Conservation (phyloP, 495 filamentous ascomycete genomes). For the Podospora sp. region DNA sequence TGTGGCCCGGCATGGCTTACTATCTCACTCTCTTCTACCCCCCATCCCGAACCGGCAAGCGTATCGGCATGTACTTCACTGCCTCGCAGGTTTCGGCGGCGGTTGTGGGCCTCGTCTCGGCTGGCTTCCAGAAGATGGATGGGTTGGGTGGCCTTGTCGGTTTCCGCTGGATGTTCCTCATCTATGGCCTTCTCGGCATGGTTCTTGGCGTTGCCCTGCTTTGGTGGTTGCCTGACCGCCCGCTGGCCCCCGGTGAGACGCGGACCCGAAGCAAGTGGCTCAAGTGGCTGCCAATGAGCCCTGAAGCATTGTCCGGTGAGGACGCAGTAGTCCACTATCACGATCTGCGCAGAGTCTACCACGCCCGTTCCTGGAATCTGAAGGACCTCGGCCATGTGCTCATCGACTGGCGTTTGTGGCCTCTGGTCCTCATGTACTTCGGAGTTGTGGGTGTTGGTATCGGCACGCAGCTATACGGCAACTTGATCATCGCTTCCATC, state of each 20-base stretch:
- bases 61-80: constrained; percentile 88
- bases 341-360: constrained; percentile 80
- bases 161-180: constrained; percentile 93
- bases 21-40: constrained; percentile 93
- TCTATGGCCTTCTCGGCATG: constrained; percentile 78
- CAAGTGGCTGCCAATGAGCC: constrained; percentile 64
- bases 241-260: constrained; percentile 63
- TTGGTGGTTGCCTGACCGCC: constrained; percentile 90
- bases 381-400: constrained; percentile 69
- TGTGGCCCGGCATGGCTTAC: constrained; percentile 96
- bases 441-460: constrained; percentile 92
- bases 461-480: constrained; percentile 83
- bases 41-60: constrained; percentile 79
- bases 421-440: constrained; percentile 87
- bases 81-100: constrained; percentile 87
- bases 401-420: constrained; percentile 85
- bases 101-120: constrained; percentile 86
- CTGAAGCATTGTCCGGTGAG: constrained; percentile 72
- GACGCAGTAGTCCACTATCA: constrained; percentile 84
- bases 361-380: constrained; percentile 67
- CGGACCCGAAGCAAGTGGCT: constrained; percentile 48
- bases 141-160: constrained; percentile 74
- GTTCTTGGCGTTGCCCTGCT: constrained; percentile 70
- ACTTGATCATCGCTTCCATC: constrained; percentile 79
- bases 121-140: constrained; percentile 91